A percentile compares a stretch with the other conserved stretches of the same genome.
Evolutionary conservation across 1,284 basidiomycete species (phyloP).

Genomic region (Pseudozyma tsukubaensis): DNA sequence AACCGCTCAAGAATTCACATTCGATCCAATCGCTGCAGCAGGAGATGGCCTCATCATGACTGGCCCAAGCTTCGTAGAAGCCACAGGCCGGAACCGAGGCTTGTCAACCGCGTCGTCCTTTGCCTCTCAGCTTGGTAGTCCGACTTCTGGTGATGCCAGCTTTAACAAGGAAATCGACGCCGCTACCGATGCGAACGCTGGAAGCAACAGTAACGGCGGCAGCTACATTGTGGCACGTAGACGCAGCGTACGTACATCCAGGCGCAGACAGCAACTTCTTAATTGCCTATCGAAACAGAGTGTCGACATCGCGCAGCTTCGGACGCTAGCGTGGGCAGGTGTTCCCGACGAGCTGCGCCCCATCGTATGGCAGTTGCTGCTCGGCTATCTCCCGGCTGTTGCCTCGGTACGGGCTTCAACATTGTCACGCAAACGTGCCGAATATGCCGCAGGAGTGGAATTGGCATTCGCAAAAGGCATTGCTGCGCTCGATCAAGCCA

Average conservation of each 20-base stretch:
- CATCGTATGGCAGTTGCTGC: conserved; percentile 91
- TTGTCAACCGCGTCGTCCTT: conserved; percentile 18
- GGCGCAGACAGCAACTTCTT: conserved; percentile 55
- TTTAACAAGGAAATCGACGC: conserved; percentile 6
- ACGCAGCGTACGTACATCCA: conserved; percentile 44
- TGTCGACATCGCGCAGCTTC: conserved; percentile 75
- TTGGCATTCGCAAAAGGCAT: conserved; percentile 84
- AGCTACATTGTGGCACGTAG: conserved; percentile 23
- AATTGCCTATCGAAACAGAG: conserved; percentile 52
- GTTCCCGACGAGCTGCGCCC: conserved; percentile 88
- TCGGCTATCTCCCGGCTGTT: conserved; percentile 87
- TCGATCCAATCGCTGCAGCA: conserved; percentile 60
- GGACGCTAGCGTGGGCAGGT: conserved; percentile 94
- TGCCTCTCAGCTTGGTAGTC: conserved; percentile 10
- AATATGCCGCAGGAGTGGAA: conserved; percentile 89
- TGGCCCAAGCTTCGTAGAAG: conserved; percentile 42
- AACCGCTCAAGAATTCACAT: conserved; percentile 36
- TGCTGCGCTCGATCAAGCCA: conserved; percentile 59
- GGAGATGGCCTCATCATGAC: conserved; percentile 61
- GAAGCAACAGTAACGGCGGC: neutral
- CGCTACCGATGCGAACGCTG: neutral
- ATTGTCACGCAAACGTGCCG: conserved; percentile 86
- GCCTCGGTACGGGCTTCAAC: conserved; percentile 81
- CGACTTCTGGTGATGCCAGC: conserved; percentile 7
- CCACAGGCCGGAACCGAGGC: conserved; percentile 10